A percentile compares a stretch with the other conserved stretches of the same genome.
Evolutionary conservation across 208 protist species (phyloP).

Genomic region (Naegleria lovaniensis): DNA sequence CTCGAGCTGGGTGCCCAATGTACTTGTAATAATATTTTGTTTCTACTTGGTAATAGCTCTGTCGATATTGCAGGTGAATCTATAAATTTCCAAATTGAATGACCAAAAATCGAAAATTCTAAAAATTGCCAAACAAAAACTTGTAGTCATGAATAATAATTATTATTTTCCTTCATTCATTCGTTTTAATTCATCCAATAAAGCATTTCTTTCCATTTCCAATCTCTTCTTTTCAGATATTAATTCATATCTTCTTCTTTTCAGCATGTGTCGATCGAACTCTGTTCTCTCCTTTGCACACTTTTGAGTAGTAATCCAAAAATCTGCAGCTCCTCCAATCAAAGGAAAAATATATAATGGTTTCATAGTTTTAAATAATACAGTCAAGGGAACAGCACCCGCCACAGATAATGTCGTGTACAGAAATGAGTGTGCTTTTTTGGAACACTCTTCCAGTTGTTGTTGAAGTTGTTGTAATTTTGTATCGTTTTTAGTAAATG

Average conservation of each 20-base stretch:
- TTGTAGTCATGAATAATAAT: too few relatives aligned
- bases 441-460: not conserved
- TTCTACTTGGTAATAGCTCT: too few relatives aligned
- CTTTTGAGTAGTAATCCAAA: not conserved
- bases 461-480: not conserved
- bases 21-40: too few relatives aligned
- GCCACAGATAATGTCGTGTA: not conserved
- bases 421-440: not conserved
- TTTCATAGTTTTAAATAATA: not conserved
- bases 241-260: not conserved
- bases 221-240: not conserved
- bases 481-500: not conserved
- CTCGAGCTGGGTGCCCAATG: too few relatives aligned
- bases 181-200: not conserved
- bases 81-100: too few relatives aligned
- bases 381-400: not conserved
- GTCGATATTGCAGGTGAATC: too few relatives aligned
- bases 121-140: too few relatives aligned
- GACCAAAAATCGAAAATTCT: too few relatives aligned
- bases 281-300: not conserved
- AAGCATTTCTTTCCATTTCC: not conserved
- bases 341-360: not conserved
- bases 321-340: not conserved
- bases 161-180: not conserved
- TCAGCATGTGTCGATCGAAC: not conserved